Evolutionary conservation across 2,329 filamentous ascomycete species (phyloP).

Genomic region (Hawksworthiomyces lignivorus): DNA sequence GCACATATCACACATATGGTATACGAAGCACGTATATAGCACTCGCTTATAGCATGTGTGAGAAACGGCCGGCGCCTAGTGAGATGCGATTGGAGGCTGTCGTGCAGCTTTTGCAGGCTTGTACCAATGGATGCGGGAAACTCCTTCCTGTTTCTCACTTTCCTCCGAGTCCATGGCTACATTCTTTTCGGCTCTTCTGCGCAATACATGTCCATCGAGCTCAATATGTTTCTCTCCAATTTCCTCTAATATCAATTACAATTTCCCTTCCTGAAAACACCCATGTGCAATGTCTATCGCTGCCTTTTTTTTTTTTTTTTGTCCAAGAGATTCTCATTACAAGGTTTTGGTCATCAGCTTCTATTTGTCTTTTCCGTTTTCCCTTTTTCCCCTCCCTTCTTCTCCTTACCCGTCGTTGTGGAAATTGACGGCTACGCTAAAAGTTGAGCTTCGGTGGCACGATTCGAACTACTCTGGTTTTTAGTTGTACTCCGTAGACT

Average conservation of each 20-base stretch:
- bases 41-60: no score
- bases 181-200: neutral
- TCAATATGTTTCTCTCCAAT: no score
- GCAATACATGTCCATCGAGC: no score
- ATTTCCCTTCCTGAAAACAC: no score
- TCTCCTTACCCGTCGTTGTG: neutral
- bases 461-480: neutral
- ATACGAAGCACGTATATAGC: no score
- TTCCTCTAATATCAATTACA: no score
- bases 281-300: neutral
- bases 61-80: neutral
- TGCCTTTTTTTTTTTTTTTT: neutral
- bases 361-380: neutral
- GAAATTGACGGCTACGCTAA: slow-evolving; percentile 5
- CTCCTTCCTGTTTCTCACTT: neutral
- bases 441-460: neutral
- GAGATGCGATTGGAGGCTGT: neutral
- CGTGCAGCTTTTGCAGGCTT: slow-evolving; percentile 1
- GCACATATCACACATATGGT: no score
- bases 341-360: no score
- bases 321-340: neutral
- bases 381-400: neutral
- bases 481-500: no score
- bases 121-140: no score
- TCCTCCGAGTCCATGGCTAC: slow-evolving; percentile 3